Evolutionary conservation across 169 alveolate genomes (phyloP), one percentile per base, ranked within the genome.

Genomic region (Plasmodium malariae): DNA sequence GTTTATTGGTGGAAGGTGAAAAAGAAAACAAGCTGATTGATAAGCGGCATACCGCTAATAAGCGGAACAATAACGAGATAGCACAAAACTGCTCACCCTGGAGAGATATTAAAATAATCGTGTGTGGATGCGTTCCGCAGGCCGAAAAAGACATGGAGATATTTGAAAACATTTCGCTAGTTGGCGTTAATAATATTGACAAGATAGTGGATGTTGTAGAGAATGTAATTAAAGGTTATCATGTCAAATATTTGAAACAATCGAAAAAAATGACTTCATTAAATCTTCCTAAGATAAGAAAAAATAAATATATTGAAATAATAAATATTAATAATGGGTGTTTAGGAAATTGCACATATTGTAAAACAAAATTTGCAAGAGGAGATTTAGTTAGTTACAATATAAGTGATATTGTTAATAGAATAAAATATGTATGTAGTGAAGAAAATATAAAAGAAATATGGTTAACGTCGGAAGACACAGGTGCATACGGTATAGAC

Each of bases 391-490:
- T 98, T 5, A 96, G 99, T 54, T 98, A 98, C 92, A 89, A 94
- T 26, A 95, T 97, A 49, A 97, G 94, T 62, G 98, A 96, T 9
- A 97, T 98, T 9, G 92, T 97, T 36, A 95, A 91, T 17, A 94
- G 99, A 70, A 97, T 98, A 30, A 91, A 95, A 76, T 71, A 92
- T 67, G 98, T 98, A 14, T 76, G 92, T 70, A 88, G 87, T 71
- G 95, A 95, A 83, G 99, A 97, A 72, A 99, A 98, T 59, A 98
- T 97, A 2, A 97, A 96, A 76, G 98, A 98, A 94, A 96, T 99
- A 24, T 99, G 99, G 99, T 94, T 99, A 24, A 98, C 99, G 6
- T 96, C 99, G 32, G 99, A 99, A 94, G 99, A 99, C 87, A 92
- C 98, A 89, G 95, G 99, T 1, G 99, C 99, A 12, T 99, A 98